Base-by-base conservation (phyloP, 805 yeast genomes). In the Hanseniaspora opuntiae region DNA sequence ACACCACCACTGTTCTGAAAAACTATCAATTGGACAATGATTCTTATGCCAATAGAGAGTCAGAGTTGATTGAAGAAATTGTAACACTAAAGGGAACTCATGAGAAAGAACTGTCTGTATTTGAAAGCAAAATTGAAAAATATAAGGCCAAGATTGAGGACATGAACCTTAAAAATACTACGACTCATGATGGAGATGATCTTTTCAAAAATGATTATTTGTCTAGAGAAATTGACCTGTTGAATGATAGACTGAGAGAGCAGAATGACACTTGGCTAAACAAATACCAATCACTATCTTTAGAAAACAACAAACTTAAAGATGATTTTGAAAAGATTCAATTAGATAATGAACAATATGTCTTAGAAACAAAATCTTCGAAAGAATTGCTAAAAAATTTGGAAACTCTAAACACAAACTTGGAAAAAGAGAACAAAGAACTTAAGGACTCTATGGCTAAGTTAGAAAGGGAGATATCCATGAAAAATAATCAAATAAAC, bases 171-270 rank as follows among this genome's bases (percentile, higher is more conserved):
- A 44, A 44, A 17, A 44, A 30, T 3, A 28, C 55, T 14, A 35
- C 36, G 6, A 9, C n/a, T 24, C 24, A 32, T 19, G 36, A 24
- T 20, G 32, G 25, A 11, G 39, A 51, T n/a, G 46, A 50, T 25
- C 42, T 55, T 9, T 30, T 48, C 10, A 55, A 45, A 19, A 33
- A 51, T 3, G 46, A 52, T 25, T 33, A 44, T 17, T 11, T 25
- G 12, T 16, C 35, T 19, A 69, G 77, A 2, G 93, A 88, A 63
- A 82, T 85, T 58, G 75, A 84, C 8, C 74, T 81, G 16, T 84
- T 90, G 0, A 82, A 82, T 54, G 86, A 82, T 57, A 86, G 83
- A 63, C 86, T 96, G 95, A 81, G 83, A 54, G 70, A 79, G 19
- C 80, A 87, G 42, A 97, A 93, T 65, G 75, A 83, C 39, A 72